These are phyloP conservation scores for Nigrospora sphaerica DNA, from an alignment of 2,329 filamentous ascomycete species.

Conservation along the genomic window DNA sequence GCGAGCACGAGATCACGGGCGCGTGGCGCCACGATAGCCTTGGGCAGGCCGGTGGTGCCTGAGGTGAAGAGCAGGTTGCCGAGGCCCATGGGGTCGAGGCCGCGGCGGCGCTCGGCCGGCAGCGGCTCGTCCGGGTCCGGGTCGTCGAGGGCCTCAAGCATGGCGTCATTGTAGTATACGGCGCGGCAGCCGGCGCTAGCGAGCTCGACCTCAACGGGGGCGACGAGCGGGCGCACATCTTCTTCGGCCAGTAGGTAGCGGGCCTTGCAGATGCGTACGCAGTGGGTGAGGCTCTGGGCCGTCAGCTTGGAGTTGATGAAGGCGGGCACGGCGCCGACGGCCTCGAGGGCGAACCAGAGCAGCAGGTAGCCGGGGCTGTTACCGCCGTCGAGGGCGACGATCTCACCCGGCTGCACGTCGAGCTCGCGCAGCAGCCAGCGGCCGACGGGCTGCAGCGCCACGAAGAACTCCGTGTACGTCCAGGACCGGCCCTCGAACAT, in stretches of 20 bases:
- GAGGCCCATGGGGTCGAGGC: constrained; percentile 42
- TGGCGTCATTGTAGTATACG: constrained; percentile 39
- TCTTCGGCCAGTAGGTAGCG: constrained; percentile 52
- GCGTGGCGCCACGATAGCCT: constrained; percentile 56
- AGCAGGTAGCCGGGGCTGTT: constrained; percentile 63
- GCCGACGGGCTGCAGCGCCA: constrained; percentile 48
- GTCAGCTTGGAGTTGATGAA: constrained; percentile 64
- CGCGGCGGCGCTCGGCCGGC: constrained; percentile 43
- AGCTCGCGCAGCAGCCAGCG: constrained; percentile 51
- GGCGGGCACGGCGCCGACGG: constrained; percentile 58
- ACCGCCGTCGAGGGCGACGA: constrained; percentile 58
- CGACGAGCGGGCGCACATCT: constrained; percentile 40
- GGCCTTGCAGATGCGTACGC: constrained; percentile 48
- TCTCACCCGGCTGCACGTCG: constrained; percentile 50
- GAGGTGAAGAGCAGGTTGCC: constrained; percentile 64
- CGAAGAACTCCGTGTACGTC: constrained; percentile 49
- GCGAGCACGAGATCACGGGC: constrained; percentile 18
- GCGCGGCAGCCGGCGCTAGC: constrained; percentile 49
- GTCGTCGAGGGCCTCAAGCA: constrained; percentile 32
- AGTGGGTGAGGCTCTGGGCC: constrained; percentile 57
- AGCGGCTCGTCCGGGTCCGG: constrained; percentile 41
- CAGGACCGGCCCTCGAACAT: constrained; percentile 56
- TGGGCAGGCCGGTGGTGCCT: constrained; percentile 70
- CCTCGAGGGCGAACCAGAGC: constrained; percentile 56
- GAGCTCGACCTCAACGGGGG: constrained; percentile 49